A percentile compares a stretch with the other conserved stretches of the same genome.
These are phyloP conservation scores for Lathyrus aphaca DNA, from an alignment of 306 rosid species.

Conservation along the genomic window DNA sequence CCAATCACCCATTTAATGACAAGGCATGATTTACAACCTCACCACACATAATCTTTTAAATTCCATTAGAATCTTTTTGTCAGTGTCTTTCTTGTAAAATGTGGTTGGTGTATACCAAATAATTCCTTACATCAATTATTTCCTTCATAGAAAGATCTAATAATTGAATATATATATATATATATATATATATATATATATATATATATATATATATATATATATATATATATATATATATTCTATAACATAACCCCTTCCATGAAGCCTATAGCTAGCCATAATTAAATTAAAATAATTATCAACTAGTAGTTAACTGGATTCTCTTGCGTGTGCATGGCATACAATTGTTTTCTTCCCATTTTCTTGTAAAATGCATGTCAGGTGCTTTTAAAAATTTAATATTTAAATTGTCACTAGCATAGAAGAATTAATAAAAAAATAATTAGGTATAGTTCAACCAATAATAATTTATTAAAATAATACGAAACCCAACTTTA, in stretches of 20 bases:
- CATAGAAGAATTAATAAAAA: conserved; percentile 31
- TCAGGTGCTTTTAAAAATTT: conserved; percentile 34
- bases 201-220: not conserved
- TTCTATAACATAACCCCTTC: not conserved
- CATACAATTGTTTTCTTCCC: conserved; percentile 55
- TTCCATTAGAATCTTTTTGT: not conserved
- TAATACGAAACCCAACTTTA: conserved; percentile 10
- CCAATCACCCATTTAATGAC: not conserved
- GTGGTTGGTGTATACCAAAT: not conserved
- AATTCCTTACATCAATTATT: not conserved
- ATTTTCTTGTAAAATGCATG: conserved; percentile 48
- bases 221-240: not conserved
- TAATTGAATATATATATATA: not conserved
- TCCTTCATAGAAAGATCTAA: not conserved
- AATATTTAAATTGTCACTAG: not conserved
- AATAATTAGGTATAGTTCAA: conserved; percentile 29
- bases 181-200: not conserved
- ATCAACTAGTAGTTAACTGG: conserved; percentile 33
- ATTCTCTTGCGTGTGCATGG: conserved; percentile 56
- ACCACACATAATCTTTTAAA: not conserved
- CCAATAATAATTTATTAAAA: conserved; percentile 34
- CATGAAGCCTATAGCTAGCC: not conserved
- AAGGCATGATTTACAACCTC: not conserved
- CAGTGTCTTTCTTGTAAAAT: not conserved
- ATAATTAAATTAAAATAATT: conserved; percentile 24